Evolutionary conservation across 371 early-diverging fungal genomes (phyloP).

Genomic region (Syncephalastrum monosporum): DNA sequence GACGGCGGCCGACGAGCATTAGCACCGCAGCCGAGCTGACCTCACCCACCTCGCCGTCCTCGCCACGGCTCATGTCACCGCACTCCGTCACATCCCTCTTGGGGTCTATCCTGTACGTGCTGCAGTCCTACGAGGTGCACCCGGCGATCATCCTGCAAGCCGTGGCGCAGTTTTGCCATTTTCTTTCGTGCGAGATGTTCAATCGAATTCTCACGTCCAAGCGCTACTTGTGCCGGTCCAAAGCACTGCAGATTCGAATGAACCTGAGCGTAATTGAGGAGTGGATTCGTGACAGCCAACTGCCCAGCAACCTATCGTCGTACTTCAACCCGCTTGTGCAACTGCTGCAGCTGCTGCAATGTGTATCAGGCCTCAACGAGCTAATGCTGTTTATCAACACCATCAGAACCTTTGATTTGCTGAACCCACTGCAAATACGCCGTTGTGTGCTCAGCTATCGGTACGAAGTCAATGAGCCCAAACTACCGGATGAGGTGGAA

Average conservation of each 20-base stretch:
- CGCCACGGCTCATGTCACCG: constrained; percentile 45
- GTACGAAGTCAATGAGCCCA: constrained; percentile 81
- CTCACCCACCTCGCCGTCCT: constrained; percentile 2
- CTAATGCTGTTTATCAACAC: constrained; percentile 73
- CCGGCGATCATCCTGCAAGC: constrained; percentile 70
- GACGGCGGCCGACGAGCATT: constrained; percentile 15
- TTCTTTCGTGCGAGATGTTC: constrained; percentile 74
- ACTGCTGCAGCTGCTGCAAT: constrained; percentile 80
- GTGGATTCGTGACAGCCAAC: constrained; percentile 69
- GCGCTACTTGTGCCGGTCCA: constrained; percentile 74
- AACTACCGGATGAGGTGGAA: constrained; percentile 68
- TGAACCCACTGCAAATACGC: constrained; percentile 74
- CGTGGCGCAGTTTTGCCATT: constrained; percentile 73
- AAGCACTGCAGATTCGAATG: constrained; percentile 83
- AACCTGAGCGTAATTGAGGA: constrained; percentile 81
- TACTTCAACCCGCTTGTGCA: constrained; percentile 72
- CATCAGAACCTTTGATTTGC: constrained; percentile 57
- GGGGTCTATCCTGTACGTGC: constrained; percentile 55
- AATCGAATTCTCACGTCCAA: constrained; percentile 78
- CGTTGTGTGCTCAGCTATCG: constrained; percentile 73
- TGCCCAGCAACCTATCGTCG: constrained; percentile 34
- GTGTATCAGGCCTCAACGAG: constrained; percentile 67
- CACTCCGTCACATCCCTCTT: constrained; percentile 62
- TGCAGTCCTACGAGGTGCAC: constrained; percentile 67
- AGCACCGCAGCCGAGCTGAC: constrained; percentile 3